Evolutionary conservation across 2,329 filamentous ascomycete genomes (phyloP), one percentile per base, ranked within the genome.

Genomic region (Passalora sequoiae): DNA sequence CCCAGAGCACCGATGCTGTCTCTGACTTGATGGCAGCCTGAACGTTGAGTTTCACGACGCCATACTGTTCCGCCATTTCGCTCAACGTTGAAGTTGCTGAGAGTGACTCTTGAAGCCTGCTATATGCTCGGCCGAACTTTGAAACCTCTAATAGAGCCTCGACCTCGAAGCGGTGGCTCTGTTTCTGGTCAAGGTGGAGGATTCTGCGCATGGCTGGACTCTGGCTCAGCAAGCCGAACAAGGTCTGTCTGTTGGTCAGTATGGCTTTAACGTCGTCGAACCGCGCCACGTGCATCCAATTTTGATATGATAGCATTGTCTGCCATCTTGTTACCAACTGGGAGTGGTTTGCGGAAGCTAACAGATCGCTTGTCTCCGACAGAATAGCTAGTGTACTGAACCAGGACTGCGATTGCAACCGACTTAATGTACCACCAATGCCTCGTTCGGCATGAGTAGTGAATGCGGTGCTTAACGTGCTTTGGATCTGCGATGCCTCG

Each of bases 1-100:
- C 88, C 91, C 92, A 98, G 1, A 98, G 71, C 5, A 94, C 88
- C 58, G 85, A 88, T 8, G 94, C 89, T 6, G 86, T 79, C 63
- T 97, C 92, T 41, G 91, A 78, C 51, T 83, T 81, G 28, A 89
- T 79, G 9, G 82, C 82, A 9, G 82, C 85, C 59, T 89, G 84
- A 32, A 96, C 79, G 44, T 81, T 77, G 2, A 97, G 68, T 0
- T 84, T 86, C n/a, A 87, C 66, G 0, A 77, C 71, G 47, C 76
- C 74, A 60, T 86, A 92, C 3, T 81, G 71, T 4, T 72, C 62
- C n/a, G 89, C 78, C 19, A 97, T 74, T 43, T 86, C 81, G 9
- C 81, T 85, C n/a, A 98, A 73, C 19, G 84, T 81, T 2, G 89
- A 92, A 9, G 89, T 85, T 9, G 89, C 80, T 51, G 89, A 89